Evolutionary conservation across 23 red algal genomes (phyloP).

Genomic region (Gracilaria vermiculophylla): DNA sequence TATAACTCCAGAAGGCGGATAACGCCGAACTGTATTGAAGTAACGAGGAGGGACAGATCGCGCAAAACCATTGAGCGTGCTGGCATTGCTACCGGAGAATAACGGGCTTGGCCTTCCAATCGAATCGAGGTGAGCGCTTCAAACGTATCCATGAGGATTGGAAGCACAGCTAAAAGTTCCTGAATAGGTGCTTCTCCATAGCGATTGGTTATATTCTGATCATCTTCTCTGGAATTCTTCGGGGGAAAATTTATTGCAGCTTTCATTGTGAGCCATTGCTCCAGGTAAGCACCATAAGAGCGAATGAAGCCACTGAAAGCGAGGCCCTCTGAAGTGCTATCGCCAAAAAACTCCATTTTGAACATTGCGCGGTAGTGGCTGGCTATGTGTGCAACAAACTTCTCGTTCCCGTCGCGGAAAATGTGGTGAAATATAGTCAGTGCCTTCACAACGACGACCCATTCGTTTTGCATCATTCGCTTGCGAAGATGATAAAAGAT

Average conservation of each 20-base stretch:
- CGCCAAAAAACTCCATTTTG: constrained; percentile 71
- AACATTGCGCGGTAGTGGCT: constrained; percentile 67
- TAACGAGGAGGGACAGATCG: constrained; percentile 51
- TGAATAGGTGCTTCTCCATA: constrained; percentile 52
- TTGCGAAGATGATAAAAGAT: constrained; percentile 93
- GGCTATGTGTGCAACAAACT: constrained; percentile 82
- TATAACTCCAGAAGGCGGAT: constrained; percentile 67
- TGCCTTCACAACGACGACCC: constrained; percentile 90
- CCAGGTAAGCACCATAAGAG: constrained; percentile 79
- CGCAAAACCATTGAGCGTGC: constrained; percentile 79
- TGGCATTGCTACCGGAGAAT: constrained; percentile 61
- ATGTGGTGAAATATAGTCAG: constrained; percentile 94
- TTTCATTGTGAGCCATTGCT: constrained; percentile 89
- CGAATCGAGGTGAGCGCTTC: constrained; percentile 43
- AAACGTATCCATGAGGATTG: constrained; percentile 72
- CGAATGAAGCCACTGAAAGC: constrained; percentile 76
- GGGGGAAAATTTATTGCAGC: constrained; percentile 83
- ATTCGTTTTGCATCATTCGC: constrained; percentile 76
- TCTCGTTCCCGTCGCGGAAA: constrained; percentile 93
- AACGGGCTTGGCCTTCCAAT: constrained; percentile 45
- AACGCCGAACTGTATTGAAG: constrained; percentile 57
- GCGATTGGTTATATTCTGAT: constrained; percentile 14
- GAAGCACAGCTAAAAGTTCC: constrained; percentile 62
- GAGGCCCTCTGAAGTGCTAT: constrained; percentile 59
- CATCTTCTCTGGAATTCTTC: constrained; percentile 63